Conservation (phyloP, 257 asterid genomes). For the Solanum clarkiae region DNA sequence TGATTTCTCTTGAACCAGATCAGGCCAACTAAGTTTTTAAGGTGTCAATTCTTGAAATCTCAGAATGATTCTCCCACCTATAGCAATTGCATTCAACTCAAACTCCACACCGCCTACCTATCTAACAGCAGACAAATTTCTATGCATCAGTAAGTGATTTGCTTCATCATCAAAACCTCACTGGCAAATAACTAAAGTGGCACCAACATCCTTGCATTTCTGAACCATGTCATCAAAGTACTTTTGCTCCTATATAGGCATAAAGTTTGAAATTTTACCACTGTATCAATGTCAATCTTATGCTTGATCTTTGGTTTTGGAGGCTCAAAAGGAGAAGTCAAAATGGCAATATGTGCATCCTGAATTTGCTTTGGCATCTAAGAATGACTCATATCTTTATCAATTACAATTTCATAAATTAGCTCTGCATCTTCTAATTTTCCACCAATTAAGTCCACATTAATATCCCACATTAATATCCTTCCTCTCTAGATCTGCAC, state of each 20-base stretch:
- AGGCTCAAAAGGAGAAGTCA: conserved; percentile 94
- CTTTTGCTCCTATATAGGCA: conserved; percentile 78
- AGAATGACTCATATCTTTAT: conserved; percentile 95
- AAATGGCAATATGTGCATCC: conserved; percentile 81
- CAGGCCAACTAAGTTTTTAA: conserved; percentile 90
- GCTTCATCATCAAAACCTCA: conserved; percentile 99
- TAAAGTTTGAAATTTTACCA: conserved; percentile 69
- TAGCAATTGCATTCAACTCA: conserved; percentile 89
- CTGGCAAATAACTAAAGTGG: conserved; percentile 92
- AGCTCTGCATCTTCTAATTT: conserved; percentile 87
- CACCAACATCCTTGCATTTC: conserved; percentile 95
- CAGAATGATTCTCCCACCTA: conserved; percentile 97
- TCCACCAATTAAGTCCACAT: conserved; percentile 84
- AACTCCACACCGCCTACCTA: conserved; percentile 98
- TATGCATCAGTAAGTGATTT: conserved; percentile 80
- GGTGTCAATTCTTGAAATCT: conserved; percentile 85
- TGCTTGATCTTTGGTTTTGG: conserved; percentile 97
- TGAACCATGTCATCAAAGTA: conserved; percentile 91
- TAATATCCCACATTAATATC: conserved; percentile 89
- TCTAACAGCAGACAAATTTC: conserved; percentile 83
- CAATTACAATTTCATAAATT: conserved; percentile 71
- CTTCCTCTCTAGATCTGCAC: conserved; percentile 90
- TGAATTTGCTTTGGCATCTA: conserved; percentile 89
- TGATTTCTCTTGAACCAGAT: conserved; percentile 82
- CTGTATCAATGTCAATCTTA: conserved; percentile 87